Evolutionary conservation across 2,329 filamentous ascomycete genomes (phyloP), one percentile per base, ranked within the genome.

Genomic region (Emergomyces africanus): DNA sequence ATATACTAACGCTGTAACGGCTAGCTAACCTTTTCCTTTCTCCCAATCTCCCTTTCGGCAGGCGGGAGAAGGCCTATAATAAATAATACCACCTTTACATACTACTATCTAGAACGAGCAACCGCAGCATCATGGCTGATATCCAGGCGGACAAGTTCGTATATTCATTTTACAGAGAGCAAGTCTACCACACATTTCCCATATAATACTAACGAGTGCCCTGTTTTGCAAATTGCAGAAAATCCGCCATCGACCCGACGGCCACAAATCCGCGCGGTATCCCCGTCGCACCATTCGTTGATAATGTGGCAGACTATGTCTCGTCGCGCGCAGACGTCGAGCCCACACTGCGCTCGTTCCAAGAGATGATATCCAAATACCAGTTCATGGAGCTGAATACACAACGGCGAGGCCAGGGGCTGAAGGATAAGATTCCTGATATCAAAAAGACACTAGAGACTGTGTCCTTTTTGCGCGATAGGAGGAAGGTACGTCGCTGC

Each of bases 331-430:
- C 71, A 5, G 76, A 78, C 54, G 75, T 77, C 62, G 75, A 78
- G 63, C 65, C 71, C 25, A 78, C 75, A 1, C 71, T 78, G 5
- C 70, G 71, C 61, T 71, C 70, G 20, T 78, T 78, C 68, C 75
- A 78, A 65, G 76, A 78, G 64, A 74, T 75, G 69, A 70, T 72
- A 71, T 95, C 90, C 67, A 99, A 99, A 81, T 99, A 99, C 78
- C 94, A 97, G 74, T 99, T 97, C 77, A 99, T 99, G 94, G 90
- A 97, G 77, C 80, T 87, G 71, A 97, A 96, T 74, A 88, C 94
- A 61, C 87, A 95, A 73, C 83, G 90, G 63, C 83, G 94, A 54
- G 86, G 88, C 57, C 79, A 81, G 3, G 90, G 91, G 1, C 78
- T 99, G 59, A 88, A 86, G 69, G 91, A 96, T 70, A 99, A 97